Evolutionary conservation across 257 asterid species (phyloP), one percentile per base, ranked within the genome.

Genomic region (Coffea canephora): DNA sequence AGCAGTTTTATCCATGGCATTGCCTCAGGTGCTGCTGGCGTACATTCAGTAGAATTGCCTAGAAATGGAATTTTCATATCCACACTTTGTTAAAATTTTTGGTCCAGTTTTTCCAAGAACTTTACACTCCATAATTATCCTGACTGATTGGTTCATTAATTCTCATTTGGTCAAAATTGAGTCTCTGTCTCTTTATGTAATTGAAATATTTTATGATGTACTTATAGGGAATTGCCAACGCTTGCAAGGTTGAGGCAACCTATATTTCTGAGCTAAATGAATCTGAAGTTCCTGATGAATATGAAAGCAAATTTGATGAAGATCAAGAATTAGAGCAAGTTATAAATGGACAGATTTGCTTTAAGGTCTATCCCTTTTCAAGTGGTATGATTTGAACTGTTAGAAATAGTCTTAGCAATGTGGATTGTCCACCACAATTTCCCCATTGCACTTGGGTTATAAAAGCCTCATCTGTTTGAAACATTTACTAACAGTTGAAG

Each of bases 271-370:
- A 87, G 77, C 83, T 92, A 81, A 87, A 85, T 65, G 98, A 89
- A 81, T 84, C 94, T n/a, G 97, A 92, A 90, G 89, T 82, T 79
- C 91, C 94, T 48, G 91, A 90, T 68, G 95, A 88, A 83, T 73
- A 46, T 79, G 91, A 92, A 84, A 77, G 76, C 73, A 89, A 81
- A 39, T 95, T 87, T 87, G 88, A 86, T 65, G 97, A 95, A 89
- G 93, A 90, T 55, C 92, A 91, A 89, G 93, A 95, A 87, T 84
- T 93, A 83, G 88, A 91, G 84, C 97, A 95, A 87, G 96, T 95
- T 71, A 89, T 95, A 78, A 86, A 75, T 80, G 97, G 97, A 72
- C 86, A 89, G 84, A 91, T 90, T 87, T 88, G 95, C 95, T 93
- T 87, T 80, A 95, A 92, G 96, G 90, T 91, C 85, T 95, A 93